phyloP scores from a whole-genome alignment of 768 basidiomycete species.

The Mycena floridula region DNA sequence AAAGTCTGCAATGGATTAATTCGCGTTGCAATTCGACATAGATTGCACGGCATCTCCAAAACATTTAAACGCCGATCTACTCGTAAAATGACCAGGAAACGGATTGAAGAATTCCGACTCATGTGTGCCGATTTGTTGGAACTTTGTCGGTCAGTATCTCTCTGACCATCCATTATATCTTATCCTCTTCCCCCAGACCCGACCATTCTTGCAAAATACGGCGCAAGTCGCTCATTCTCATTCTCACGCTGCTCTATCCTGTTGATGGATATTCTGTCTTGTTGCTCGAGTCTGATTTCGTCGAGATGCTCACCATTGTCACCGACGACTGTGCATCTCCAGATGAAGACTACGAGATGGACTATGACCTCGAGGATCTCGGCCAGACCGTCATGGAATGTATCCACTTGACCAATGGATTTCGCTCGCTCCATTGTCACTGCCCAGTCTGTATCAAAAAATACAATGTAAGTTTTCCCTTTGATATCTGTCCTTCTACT shows the following conservation, averaged over 20 bases:
- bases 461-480: not conserved
- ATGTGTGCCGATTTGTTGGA: not conserved
- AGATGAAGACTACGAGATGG: conserved; percentile 2
- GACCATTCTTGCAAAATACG: not conserved
- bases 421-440: not conserved
- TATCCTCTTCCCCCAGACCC: conserved; percentile 1
- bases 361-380: not conserved
- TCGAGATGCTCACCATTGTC: conserved; percentile 3
- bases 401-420: not conserved
- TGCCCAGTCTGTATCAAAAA: not conserved
- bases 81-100: not conserved
- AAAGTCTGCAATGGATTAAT: not conserved
- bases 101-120: not conserved
- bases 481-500: too few relatives aligned
- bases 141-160: not conserved
- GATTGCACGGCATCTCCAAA: not conserved
- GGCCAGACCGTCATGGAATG: not conserved
- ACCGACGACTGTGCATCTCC: not conserved
- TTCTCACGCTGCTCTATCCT: conserved; percentile 1
- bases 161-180: not conserved
- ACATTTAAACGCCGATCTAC: not conserved
- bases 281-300: conserved; percentile 7
- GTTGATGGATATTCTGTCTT: not conserved
- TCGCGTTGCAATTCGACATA: not conserved
- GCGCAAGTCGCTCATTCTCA: not conserved